A percentile compares a stretch with the other conserved stretches of the same genome.
Evolutionary conservation across 139 green algal genomes (phyloP).

Genomic region (Limnomonas spitsbergensis): DNA sequence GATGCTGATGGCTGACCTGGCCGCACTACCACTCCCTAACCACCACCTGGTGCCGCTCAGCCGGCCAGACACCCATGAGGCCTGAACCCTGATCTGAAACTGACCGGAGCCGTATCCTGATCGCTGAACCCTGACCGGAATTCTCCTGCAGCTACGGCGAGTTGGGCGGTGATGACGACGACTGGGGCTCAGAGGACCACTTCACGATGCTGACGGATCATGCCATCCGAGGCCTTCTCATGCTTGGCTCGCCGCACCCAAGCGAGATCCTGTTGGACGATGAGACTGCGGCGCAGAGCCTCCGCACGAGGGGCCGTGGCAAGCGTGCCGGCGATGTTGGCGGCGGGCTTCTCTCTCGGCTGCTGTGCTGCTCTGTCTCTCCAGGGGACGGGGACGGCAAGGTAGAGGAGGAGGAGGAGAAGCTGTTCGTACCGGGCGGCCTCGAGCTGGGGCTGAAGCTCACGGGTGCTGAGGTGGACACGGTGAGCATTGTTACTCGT

Average conservation of each 20-base stretch:
- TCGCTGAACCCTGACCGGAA: too few species aligned
- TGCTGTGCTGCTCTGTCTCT: neutral
- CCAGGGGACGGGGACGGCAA: neutral
- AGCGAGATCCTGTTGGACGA: slow-evolving; percentile 20
- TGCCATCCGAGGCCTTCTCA: slow-evolving; percentile 42
- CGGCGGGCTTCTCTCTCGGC: neutral
- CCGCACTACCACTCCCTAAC: too few species aligned
- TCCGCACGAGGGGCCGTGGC: neutral
- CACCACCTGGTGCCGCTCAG: too few species aligned
- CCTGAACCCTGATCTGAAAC: too few species aligned
- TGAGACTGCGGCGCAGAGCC: neutral
- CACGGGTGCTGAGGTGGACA: neutral
- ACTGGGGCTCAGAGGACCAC: slow-evolving; percentile 42
- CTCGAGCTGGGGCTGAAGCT: neutral
- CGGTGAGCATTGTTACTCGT: neutral
- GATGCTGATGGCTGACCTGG: too few species aligned
- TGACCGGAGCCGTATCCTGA: too few species aligned
- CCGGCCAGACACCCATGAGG: too few species aligned
- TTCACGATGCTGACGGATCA: slow-evolving; percentile 48
- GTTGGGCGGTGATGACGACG: slow-evolving; percentile 17
- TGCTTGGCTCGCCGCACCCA: slow-evolving; percentile 41
- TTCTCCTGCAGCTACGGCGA: neutral
- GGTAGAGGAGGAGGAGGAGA: neutral
- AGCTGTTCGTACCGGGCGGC: neutral
- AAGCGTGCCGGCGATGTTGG: neutral